Evolutionary conservation across 1,139 yeast species (phyloP).

Genomic region (Saccharomycopsis hybrid): DNA sequence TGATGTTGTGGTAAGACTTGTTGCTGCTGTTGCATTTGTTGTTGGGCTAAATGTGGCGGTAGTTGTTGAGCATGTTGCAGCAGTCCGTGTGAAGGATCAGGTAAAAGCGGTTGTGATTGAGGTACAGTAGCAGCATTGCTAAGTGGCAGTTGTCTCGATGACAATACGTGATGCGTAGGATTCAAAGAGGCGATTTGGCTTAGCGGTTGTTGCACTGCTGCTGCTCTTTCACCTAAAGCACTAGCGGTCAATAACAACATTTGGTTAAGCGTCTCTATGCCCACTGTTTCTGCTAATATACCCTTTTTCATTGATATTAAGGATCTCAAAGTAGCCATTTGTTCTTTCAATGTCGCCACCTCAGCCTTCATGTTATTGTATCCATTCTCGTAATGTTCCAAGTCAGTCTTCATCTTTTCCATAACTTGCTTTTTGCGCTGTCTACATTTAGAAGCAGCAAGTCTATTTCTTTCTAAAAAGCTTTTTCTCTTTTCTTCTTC

Average conservation of each 20-base stretch:
- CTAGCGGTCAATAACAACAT: slow-evolving; percentile 6
- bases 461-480: slow-evolving; percentile 83
- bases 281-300: not conserved
- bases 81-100: not conserved
- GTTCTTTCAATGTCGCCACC: slow-evolving; percentile 51
- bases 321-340: slow-evolving; percentile 39
- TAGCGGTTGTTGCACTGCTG: not conserved
- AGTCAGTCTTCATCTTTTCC: slow-evolving; percentile 74
- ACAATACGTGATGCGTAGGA: not conserved
- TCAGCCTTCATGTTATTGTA: slow-evolving; percentile 62
- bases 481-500: slow-evolving; percentile 73
- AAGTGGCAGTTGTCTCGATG: not conserved
- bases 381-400: slow-evolving; percentile 60
- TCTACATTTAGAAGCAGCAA: slow-evolving; percentile 94
- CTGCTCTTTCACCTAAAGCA: not conserved
- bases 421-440: slow-evolving; percentile 90
- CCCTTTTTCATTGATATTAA: not conserved
- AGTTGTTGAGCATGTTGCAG: not conserved
- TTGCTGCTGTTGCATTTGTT: slow-evolving; percentile 7
- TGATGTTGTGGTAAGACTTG: slow-evolving; percentile 1
- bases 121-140: not conserved
- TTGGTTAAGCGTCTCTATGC: slow-evolving; percentile 7
- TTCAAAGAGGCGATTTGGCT: not conserved
- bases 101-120: not conserved
- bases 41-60: slow-evolving; percentile 1